Evolutionary conservation across 305 asterid genomes (phyloP).

Genomic region (Withania somnifera): DNA sequence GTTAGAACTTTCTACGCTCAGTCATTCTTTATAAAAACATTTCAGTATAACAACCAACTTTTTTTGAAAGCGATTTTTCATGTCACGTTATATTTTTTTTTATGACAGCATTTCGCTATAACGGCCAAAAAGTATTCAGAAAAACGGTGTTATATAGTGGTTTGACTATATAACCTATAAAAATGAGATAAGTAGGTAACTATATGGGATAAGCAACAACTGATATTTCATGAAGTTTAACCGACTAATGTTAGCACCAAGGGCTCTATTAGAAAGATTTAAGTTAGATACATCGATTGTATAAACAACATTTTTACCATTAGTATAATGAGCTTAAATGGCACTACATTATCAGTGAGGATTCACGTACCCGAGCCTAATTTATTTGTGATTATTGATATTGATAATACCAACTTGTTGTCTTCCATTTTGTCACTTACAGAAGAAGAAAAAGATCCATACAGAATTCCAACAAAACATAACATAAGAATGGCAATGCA

Average conservation of each 20-base stretch:
- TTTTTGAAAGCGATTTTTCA: background rate
- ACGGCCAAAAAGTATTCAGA: background rate
- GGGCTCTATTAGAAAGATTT: background rate
- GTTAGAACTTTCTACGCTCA: background rate
- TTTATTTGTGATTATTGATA: too few species aligned
- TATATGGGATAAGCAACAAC: background rate
- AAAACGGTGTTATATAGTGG: background rate
- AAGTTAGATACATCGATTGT: background rate
- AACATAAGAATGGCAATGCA: constrained; percentile 75
- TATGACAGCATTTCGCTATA: background rate
- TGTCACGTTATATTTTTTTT: background rate
- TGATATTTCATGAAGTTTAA: background rate
- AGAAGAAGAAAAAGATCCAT: constrained; percentile 85
- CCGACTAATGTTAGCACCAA: background rate
- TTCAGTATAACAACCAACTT: background rate
- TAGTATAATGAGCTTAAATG: background rate
- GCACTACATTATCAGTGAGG: background rate
- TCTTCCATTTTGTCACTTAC: constrained; percentile 9
- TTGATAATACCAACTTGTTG: background rate
- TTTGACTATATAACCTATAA: background rate
- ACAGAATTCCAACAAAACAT: constrained; percentile 71
- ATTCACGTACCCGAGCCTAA: background rate
- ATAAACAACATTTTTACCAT: background rate
- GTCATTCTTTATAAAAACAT: background rate
- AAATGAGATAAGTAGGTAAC: background rate